phyloP scores from a whole-genome alignment of 2,329 filamentous ascomycete species.

The Neofusicoccum laricinum region DNA sequence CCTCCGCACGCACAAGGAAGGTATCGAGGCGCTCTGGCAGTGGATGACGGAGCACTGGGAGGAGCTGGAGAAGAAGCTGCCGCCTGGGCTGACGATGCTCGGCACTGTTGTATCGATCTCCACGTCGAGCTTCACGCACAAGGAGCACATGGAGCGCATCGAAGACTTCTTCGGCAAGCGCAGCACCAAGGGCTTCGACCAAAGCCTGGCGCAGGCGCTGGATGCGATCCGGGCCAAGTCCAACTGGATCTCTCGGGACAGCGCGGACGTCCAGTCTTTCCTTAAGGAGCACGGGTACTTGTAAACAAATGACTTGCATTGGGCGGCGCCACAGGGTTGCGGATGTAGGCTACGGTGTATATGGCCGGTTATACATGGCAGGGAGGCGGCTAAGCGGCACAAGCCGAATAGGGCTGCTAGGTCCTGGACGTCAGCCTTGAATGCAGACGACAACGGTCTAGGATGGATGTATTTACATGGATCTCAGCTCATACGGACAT shows the following conservation, averaged over 20 bases:
- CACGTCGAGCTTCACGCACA: slow-evolving; percentile 74
- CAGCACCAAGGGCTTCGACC: slow-evolving; percentile 84
- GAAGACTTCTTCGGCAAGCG: slow-evolving; percentile 77
- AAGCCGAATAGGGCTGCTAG: background rate
- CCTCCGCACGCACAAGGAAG: slow-evolving; percentile 71
- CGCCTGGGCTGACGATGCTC: slow-evolving; percentile 82
- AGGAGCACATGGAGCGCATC: slow-evolving; percentile 72
- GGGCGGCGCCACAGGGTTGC: background rate
- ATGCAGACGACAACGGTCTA: background rate
- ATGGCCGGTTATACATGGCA: background rate
- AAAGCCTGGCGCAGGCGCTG: slow-evolving; percentile 82
- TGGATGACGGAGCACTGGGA: slow-evolving; percentile 92
- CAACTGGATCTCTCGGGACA: slow-evolving; percentile 75
- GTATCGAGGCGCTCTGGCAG: slow-evolving; percentile 74
- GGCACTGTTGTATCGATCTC: slow-evolving; percentile 79
- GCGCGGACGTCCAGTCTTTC: slow-evolving; percentile 72
- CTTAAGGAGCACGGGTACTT: slow-evolving; percentile 65
- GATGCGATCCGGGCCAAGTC: slow-evolving; percentile 84
- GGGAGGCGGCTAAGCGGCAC: background rate
- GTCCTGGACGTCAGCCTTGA: background rate
- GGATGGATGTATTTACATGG: background rate
- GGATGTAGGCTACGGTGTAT: background rate
- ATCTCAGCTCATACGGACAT: background rate
- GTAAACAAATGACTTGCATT: slow-evolving; percentile 19
- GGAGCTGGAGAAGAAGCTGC: slow-evolving; percentile 74